phyloP scores from a whole-genome alignment of 1,284 basidiomycete species.

The Mycosarcoma mackinlayi region DNA sequence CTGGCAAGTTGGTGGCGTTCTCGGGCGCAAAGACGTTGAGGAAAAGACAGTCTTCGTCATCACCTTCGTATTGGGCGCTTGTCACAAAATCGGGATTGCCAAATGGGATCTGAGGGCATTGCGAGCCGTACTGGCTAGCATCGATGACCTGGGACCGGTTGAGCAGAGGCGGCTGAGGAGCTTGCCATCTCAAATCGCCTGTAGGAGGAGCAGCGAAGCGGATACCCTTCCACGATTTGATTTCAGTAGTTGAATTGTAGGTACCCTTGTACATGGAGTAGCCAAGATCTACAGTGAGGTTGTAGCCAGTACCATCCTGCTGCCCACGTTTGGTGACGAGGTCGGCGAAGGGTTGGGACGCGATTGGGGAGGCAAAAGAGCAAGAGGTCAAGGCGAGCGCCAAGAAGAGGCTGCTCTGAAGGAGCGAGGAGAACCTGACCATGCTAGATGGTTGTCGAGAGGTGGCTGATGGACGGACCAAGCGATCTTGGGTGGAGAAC shows the following conservation, averaged over 20 bases:
- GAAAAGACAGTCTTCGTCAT: conserved; percentile 45
- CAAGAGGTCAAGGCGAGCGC: conserved; percentile 1
- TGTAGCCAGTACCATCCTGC: not conserved
- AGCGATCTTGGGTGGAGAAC: no score
- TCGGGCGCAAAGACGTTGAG: conserved; percentile 49
- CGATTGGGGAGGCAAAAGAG: conserved; percentile 12
- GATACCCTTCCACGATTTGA: conserved; percentile 43
- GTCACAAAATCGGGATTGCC: conserved; percentile 18
- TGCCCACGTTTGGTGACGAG: conserved; percentile 19
- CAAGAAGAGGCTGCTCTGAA: conserved; percentile 14
- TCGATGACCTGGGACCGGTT: conserved; percentile 25
- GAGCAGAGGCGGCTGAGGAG: conserved; percentile 19
- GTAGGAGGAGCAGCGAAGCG: conserved; percentile 41
- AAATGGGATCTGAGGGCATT: conserved; percentile 30
- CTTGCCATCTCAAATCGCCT: conserved; percentile 33
- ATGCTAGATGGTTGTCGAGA: not conserved
- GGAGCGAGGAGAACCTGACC: conserved; percentile 7
- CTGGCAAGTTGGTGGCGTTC: conserved; percentile 32
- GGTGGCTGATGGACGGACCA: not conserved
- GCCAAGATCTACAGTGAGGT: conserved; percentile 33
- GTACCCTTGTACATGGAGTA: conserved; percentile 28
- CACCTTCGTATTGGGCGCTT: conserved; percentile 3
- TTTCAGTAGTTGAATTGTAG: conserved; percentile 18
- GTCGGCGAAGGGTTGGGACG: conserved; percentile 24
- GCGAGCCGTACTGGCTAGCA: conserved; percentile 24